phyloP scores from a whole-genome alignment of 257 asterid genomes.

The Solanum ahanhuiri region DNA sequence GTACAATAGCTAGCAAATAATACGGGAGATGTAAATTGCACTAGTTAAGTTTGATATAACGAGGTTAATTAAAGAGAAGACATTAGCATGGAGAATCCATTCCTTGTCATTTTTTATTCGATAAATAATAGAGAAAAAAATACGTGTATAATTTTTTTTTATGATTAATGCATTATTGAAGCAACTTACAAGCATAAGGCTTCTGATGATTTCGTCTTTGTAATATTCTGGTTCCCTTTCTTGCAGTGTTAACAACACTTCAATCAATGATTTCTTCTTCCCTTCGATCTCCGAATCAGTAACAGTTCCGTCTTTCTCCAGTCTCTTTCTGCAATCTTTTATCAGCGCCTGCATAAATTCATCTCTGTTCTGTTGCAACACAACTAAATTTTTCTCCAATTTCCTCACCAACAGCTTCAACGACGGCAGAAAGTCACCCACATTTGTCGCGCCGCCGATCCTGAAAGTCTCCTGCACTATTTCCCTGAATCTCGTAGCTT shows the following conservation, averaged over 20 bases:
- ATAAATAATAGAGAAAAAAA: neutral
- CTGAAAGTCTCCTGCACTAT: constrained; percentile 22
- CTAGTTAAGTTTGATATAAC: no score
- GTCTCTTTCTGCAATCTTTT: constrained; percentile 18
- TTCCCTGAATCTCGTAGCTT: constrained; percentile 35
- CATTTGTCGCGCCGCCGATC: constrained; percentile 5
- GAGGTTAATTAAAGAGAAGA: no score
- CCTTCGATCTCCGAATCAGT: constrained; percentile 3
- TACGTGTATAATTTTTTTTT: neutral
- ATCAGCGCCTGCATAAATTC: constrained; percentile 38
- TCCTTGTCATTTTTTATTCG: no score
- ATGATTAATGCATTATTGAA: neutral
- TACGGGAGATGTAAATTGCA: no score
- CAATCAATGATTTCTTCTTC: constrained; percentile 34
- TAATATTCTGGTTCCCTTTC: constrained; percentile 44
- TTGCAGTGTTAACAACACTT: constrained; percentile 29
- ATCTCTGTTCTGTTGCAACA: constrained; percentile 32
- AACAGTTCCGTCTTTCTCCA: constrained; percentile 4
- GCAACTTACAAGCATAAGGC: constrained; percentile 28
- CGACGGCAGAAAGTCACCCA: constrained; percentile 39
- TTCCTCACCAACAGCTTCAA: constrained; percentile 27
- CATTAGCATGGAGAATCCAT: neutral
- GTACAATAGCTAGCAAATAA: no score
- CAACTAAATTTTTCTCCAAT: constrained; percentile 22
- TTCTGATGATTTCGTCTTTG: constrained; percentile 29